A percentile compares a stretch with the other conserved stretches of the same genome.
These are phyloP conservation scores for Dioszegia hungarica DNA, from an alignment of 768 basidiomycete species.

Conservation along the genomic window DNA sequence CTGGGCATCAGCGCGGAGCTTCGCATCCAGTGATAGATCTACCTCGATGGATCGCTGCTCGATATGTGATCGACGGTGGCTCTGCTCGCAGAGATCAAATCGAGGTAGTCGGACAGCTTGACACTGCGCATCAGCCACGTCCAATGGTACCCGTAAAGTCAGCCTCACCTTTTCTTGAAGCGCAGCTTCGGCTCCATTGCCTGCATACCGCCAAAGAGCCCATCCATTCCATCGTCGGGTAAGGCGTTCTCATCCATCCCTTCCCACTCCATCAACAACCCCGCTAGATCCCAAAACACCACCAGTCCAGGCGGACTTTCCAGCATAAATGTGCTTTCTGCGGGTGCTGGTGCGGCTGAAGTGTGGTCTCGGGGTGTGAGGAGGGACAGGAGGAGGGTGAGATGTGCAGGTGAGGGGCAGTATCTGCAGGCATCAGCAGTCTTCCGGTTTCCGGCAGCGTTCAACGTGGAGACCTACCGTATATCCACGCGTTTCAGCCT, in stretches of 20 bases:
- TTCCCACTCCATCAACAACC: conserved; percentile 28
- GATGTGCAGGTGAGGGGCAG: conserved; percentile 29
- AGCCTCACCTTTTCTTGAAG: conserved; percentile 14
- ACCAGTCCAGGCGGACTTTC: conserved; percentile 23
- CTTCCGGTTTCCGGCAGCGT: background rate
- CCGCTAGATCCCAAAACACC: conserved; percentile 32
- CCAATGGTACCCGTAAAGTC: background rate
- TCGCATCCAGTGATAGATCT: conserved; percentile 2
- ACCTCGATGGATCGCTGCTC: conserved; percentile 13
- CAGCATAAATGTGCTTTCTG: conserved; percentile 1
- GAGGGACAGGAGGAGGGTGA: conserved; percentile 24
- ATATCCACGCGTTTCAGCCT: conserved; percentile 28
- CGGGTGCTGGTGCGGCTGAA: background rate
- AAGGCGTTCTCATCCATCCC: conserved; percentile 21
- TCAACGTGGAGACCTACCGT: conserved; percentile 12
- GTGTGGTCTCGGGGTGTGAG: conserved; percentile 7
- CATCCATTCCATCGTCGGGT: background rate
- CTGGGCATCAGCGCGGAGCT: background rate
- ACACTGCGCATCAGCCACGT: conserved; percentile 11
- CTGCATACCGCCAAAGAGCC: background rate
- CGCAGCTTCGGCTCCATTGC: background rate
- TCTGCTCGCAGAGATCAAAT: conserved; percentile 19
- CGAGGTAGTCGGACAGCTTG: conserved; percentile 28
- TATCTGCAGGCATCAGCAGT: conserved; percentile 12
- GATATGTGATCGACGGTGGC: conserved; percentile 24